Evolutionary conservation across 2,329 filamentous ascomycete species (phyloP), one percentile per base, ranked within the genome.

Genomic region (Sarocladiaceae sp.): DNA sequence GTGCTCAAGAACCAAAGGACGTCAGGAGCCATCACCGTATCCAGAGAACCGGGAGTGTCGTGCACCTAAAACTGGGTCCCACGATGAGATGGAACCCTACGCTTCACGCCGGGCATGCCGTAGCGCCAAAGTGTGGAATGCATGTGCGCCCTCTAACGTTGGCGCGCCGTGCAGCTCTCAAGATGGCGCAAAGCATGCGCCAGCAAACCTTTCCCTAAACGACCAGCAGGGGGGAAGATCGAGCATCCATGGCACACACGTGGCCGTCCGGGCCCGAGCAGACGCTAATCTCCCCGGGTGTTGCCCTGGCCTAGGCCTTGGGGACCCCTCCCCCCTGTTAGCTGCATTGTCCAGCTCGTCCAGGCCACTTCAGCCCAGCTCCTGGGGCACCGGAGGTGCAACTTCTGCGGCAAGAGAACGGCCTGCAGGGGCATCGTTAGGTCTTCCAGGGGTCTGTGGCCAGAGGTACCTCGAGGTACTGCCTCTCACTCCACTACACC

Each of bases 231-330:
- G 44, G 29, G 44, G 22, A 11, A 48, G 44, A 48, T 48, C 44
- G 44, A 48, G 44, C 15, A 48, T 48, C 44, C 44, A 48, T 48
- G 44, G 17, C 44, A n/a, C 18, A 49, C 53, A 55, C 53, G 53
- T 55, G 53, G 53, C 53, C 53, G 51, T 53, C 51, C 53, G 53
- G 53, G 51, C 39, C 53, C 53, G 53, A 55, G 26, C 15, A 50
- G 47, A 26, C 47, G 33, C 47, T 50, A 50, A 50, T 37, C 31
- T 50, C 18, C n/a, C 47, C 47, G 47, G 47, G 15, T 13, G 28
- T 29, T 20, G 6, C 18, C 47, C 10, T 37, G 25, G 26, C 40
- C 44, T 42, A 25, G 10, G 35, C 33, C 49, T 29, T 8, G 18
- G 40, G 15, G n/a, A n/a, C n/a, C n/a, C n/a, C n/a, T n/a, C n/a